Evolutionary conservation across 306 rosid species (phyloP).

Genomic region (Trifolium subterraneum): DNA sequence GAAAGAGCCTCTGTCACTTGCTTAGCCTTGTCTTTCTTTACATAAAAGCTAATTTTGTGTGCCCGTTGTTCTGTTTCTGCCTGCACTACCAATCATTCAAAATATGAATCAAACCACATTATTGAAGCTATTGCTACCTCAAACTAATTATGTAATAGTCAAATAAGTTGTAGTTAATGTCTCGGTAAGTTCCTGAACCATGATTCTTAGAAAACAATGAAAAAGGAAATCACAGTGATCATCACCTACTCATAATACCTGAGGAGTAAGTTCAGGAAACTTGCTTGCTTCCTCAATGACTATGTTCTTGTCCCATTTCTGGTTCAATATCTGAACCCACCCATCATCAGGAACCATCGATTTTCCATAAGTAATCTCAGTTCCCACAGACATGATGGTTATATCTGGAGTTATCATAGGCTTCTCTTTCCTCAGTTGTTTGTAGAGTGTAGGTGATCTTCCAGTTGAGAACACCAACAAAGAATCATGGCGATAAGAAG

Average conservation of each 20-base stretch:
- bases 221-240: conserved; percentile 9
- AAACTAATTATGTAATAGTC: conserved; percentile 1
- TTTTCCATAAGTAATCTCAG: conserved; percentile 93
- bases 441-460: conserved; percentile 87
- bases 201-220: conserved; percentile 8
- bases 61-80: conserved; percentile 86
- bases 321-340: conserved; percentile 80
- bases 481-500: conserved; percentile 82
- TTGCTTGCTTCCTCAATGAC: conserved; percentile 80
- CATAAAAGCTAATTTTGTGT: conserved; percentile 92
- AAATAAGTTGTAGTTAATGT: conserved; percentile 23
- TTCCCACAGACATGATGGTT: conserved; percentile 94
- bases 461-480: conserved; percentile 93
- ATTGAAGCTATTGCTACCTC: not conserved
- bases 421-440: conserved; percentile 86
- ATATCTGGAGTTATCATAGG: conserved; percentile 98
- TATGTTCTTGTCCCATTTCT: conserved; percentile 78
- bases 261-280: conserved; percentile 77
- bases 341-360: conserved; percentile 86
- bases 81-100: conserved; percentile 58
- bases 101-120: conserved; percentile 31
- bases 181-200: not conserved
- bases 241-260: conserved; percentile 56
- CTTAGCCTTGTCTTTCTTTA: conserved; percentile 77
- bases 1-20: conserved; percentile 72